Base-by-base conservation (phyloP, 441 rosid genomes). In the Erodium texanum region DNA sequence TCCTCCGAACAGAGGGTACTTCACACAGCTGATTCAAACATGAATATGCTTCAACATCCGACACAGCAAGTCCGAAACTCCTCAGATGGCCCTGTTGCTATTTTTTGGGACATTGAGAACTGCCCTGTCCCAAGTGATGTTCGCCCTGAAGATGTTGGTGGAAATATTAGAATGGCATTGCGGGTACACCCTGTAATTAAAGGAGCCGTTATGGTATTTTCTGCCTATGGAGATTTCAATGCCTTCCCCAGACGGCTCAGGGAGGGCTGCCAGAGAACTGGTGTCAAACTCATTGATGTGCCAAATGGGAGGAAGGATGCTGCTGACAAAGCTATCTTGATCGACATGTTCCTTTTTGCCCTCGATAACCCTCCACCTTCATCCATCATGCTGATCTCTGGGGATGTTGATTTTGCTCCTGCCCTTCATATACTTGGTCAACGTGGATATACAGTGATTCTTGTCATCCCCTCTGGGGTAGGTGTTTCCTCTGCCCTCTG, bases 221-320 rank as follows among this genome's bases (percentile, higher is more conserved):
- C 96, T 15, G 99, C 99, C 4, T 94, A 86, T 18, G 99, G 99
- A 7, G 99, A 94, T 84, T 94, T 92, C 78, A 94, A 92, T 74
- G 80, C 88, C 27, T 94, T 94, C 65, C 96, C 99, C 5, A 89
- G 96, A 67, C 74, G 98, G 0, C 88, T 94, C 15, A 84, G 99
- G 77, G 99, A 94, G 81, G 99, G 99, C 10, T 89, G 94, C 78
- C 99, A 94, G 71, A 89, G 93, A 83, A 94, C 99, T 0, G 99
- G 99, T 24, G 97, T 94, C 66, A 89, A 84, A 62, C 97, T 94
- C 24, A 74, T 92, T 4, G 99, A 94, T 76, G 99, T 94, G 67
- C 99, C 97, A 5, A 94, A 94, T 61, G 95, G 96, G 48, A 87
- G 98, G 70, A 94, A 94, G 81, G 99, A 92, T 72, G 99, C 98